Percentiles rank a stretch among this genome's conserved stretches.
phyloP scores from a whole-genome alignment of 352 stramenopile genomes.

The Globisporangium irregulare region DNA sequence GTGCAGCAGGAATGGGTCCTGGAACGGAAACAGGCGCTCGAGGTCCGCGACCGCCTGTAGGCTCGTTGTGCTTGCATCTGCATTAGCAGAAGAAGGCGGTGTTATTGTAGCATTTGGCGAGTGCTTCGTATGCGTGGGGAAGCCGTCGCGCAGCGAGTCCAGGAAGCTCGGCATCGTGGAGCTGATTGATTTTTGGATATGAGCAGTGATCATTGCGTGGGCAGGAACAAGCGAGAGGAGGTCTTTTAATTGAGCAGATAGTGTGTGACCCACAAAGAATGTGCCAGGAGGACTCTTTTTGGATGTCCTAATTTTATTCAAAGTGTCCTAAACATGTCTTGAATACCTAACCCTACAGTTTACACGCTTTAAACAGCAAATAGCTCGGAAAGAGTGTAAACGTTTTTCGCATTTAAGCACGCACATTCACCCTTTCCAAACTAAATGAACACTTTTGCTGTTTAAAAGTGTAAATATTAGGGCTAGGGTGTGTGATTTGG shows the following conservation, averaged over 20 bases:
- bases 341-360: no score
- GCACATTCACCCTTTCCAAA: no score
- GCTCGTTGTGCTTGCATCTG: not conserved
- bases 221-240: not conserved
- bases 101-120: not conserved
- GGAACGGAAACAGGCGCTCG: slow-evolving; percentile 24
- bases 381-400: no score
- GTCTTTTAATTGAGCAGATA: not conserved
- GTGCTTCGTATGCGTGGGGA: slow-evolving; percentile 15
- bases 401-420: no score
- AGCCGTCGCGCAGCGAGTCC: slow-evolving; percentile 24
- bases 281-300: not conserved
- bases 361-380: no score
- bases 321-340: no score
- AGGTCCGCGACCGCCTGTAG: slow-evolving; percentile 4
- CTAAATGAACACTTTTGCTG: no score
- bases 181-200: not conserved
- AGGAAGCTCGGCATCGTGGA: slow-evolving; percentile 22
- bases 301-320: not conserved
- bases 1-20: slow-evolving; percentile 32
- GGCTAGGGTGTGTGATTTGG: no score
- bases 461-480: no score
- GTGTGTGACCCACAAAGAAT: slow-evolving; percentile 1
- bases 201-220: not conserved
- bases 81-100: slow-evolving; percentile 2